phyloP scores from a whole-genome alignment of 2,329 filamentous ascomycete genomes.

The Coniella lustricola region DNA sequence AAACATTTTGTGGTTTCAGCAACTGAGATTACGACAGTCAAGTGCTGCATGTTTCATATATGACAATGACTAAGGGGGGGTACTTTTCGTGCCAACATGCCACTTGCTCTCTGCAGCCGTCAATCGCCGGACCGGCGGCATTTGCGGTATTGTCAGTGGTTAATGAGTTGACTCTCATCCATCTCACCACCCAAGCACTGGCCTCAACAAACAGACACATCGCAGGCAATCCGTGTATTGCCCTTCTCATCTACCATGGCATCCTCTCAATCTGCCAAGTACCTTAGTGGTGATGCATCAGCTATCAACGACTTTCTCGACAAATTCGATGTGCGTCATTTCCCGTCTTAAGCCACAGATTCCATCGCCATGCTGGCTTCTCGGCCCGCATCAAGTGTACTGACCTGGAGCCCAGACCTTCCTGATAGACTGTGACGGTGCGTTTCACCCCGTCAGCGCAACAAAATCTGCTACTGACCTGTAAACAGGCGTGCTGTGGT shows the following conservation, averaged over 20 bases:
- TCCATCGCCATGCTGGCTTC: not conserved
- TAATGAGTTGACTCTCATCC: too few relatives aligned
- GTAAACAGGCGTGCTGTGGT: constrained; percentile 81
- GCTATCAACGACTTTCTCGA: constrained; percentile 79
- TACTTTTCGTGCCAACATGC: not conserved
- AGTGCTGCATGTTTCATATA: too few relatives aligned
- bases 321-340: constrained; percentile 76
- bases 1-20: too few relatives aligned
- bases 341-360: constrained; percentile 4
- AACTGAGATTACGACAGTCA: too few relatives aligned
- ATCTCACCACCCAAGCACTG: not conserved
- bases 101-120: not conserved
- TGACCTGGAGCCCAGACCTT: constrained; percentile 57
- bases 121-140: too few relatives aligned
- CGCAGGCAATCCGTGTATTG: not conserved
- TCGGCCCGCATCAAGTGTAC: constrained; percentile 4
- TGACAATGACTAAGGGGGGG: not conserved
- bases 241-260: not conserved
- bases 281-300: constrained; percentile 71
- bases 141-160: too few relatives aligned
- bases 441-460: constrained; percentile 20
- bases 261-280: constrained; percentile 40
- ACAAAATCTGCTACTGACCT: constrained; percentile 8
- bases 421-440: constrained; percentile 95
- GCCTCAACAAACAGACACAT: not conserved